phyloP scores from a whole-genome alignment of 495 filamentous ascomycete species.

The Ascodesmis nigricans region DNA sequence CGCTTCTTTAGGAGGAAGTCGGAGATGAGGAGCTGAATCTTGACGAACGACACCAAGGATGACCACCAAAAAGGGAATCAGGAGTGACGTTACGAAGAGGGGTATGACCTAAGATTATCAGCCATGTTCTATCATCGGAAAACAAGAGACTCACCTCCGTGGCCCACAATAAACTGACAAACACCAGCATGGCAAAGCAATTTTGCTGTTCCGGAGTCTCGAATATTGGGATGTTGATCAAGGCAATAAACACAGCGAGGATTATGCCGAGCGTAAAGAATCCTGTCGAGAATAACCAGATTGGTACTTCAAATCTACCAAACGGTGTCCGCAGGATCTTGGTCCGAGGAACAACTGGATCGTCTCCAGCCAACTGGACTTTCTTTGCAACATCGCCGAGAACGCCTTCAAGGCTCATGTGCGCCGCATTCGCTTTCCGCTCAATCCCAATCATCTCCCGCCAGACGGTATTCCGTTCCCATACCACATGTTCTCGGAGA shows the following conservation, averaged over 20 bases:
- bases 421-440: constrained; percentile 83
- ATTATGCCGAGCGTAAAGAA: constrained; percentile 57
- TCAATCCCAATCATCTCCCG: constrained; percentile 97
- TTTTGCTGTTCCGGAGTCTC: constrained; percentile 76
- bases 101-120: constrained; percentile 66
- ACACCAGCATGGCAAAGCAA: constrained; percentile 78
- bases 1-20: constrained; percentile 51
- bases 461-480: constrained; percentile 98
- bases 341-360: constrained; percentile 31
- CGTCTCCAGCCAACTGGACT: constrained; percentile 64
- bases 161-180: constrained; percentile 89
- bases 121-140: no score
- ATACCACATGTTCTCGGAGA: constrained; percentile 89
- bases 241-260: constrained; percentile 43
- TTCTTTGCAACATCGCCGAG: constrained; percentile 45
- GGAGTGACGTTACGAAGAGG: constrained; percentile 84
- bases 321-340: constrained; percentile 64
- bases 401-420: constrained; percentile 61
- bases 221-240: constrained; percentile 59
- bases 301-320: constrained; percentile 49
- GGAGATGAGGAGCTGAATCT: constrained; percentile 42
- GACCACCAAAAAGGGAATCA: constrained; percentile 85
- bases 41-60: constrained; percentile 62
- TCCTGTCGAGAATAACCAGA: constrained; percentile 62
- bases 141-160: constrained; percentile 51